Percentiles rank a stretch among this genome's conserved stretches.
phyloP scores from a whole-genome alignment of 257 asterid genomes.

The Verbascum thapsus region DNA sequence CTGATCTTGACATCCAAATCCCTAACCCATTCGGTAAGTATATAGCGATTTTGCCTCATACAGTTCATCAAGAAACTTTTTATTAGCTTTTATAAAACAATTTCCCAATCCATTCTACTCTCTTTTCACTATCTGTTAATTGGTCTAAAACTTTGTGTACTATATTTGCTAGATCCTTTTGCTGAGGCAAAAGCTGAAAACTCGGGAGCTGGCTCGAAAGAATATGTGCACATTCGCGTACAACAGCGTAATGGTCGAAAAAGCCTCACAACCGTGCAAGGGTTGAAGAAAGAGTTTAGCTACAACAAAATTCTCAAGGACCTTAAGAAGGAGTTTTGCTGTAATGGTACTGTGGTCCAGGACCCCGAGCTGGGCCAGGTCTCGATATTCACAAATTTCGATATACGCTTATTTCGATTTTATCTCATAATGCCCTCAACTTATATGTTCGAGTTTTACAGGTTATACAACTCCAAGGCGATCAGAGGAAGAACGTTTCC shows the following conservation, averaged over 20 bases:
- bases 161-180: slow-evolving; percentile 60
- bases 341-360: slow-evolving; percentile 89
- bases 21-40: slow-evolving; percentile 71
- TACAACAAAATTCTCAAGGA: slow-evolving; percentile 80
- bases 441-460: not conserved
- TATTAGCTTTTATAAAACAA: too few relatives aligned
- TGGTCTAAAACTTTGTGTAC: not conserved
- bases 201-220: slow-evolving; percentile 77
- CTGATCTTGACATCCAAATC: slow-evolving; percentile 72
- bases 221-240: slow-evolving; percentile 77
- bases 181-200: slow-evolving; percentile 83
- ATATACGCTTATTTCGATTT: not conserved
- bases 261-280: slow-evolving; percentile 85
- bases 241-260: slow-evolving; percentile 89
- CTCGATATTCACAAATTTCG: not conserved
- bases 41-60: too few relatives aligned
- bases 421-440: not conserved
- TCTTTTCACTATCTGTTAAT: not conserved
- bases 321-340: slow-evolving; percentile 83
- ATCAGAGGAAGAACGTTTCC: slow-evolving; percentile 61
- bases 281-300: slow-evolving; percentile 81
- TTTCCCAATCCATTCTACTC: not conserved
- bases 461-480: slow-evolving; percentile 69
- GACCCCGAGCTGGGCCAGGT: slow-evolving; percentile 89
- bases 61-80: not conserved